Percentiles rank a stretch among this genome's conserved stretches.
phyloP scores from a whole-genome alignment of 2,329 filamentous ascomycete genomes.

The Pseudocercospora fijiensis region DNA sequence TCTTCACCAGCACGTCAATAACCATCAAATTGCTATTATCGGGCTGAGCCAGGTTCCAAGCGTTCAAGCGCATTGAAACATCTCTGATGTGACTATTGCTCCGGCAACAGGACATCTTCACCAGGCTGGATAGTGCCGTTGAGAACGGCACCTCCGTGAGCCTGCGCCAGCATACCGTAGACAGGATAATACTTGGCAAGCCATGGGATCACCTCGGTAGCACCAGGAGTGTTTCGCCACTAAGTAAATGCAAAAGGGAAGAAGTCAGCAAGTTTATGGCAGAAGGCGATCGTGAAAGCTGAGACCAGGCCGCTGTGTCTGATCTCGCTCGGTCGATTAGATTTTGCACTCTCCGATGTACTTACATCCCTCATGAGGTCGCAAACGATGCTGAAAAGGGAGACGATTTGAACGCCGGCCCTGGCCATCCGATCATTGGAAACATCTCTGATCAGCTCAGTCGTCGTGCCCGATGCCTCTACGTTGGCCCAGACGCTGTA shows the following conservation, averaged over 20 bases:
- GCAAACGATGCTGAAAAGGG: constrained; percentile 62
- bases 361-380: constrained; percentile 65
- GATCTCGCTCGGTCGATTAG: not conserved
- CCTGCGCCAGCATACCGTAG: constrained; percentile 63
- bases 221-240: constrained; percentile 58
- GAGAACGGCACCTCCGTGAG: constrained; percentile 59
- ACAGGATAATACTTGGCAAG: constrained; percentile 64
- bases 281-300: not conserved
- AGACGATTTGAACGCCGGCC: constrained; percentile 65
- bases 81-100: not conserved
- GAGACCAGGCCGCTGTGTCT: not conserved
- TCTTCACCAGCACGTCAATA: not conserved
- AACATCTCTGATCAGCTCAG: constrained; percentile 59
- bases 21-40: not conserved
- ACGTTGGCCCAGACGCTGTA: constrained; percentile 73
- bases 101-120: constrained; percentile 44
- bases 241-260: not conserved
- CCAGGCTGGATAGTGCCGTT: constrained; percentile 61
- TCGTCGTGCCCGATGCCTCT: constrained; percentile 68
- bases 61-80: not conserved
- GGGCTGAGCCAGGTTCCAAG: not conserved
- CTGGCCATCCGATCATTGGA: constrained; percentile 66
- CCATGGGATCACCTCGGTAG: constrained; percentile 60
- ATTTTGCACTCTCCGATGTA: not conserved
- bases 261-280: not conserved